Conservation (phyloP, 176 grass and related monocot species). For the Themeda triandra region DNA sequence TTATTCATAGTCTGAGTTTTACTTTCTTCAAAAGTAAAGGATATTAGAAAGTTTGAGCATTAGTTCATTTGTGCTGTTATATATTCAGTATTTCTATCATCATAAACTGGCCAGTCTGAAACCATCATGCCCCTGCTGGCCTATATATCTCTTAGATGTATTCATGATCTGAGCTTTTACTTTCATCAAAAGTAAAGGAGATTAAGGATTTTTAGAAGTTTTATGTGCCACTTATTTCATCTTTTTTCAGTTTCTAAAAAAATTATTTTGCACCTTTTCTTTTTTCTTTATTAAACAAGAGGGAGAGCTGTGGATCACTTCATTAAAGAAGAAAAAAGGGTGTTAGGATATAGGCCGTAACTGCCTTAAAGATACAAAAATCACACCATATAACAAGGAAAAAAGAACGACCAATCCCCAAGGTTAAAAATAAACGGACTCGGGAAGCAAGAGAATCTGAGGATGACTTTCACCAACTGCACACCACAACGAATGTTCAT, state of each 20-base stretch:
- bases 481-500: neutral
- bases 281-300: neutral
- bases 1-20: neutral
- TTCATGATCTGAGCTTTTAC: constrained; percentile 1
- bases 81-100: too few species aligned
- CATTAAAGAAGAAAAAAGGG: neutral
- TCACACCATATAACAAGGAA: neutral
- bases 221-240: neutral
- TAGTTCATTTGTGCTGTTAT: neutral
- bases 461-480: too few species aligned
- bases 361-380: neutral
- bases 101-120: neutral
- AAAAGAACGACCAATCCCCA: neutral
- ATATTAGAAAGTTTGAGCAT: constrained; percentile 3
- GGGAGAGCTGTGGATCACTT: neutral
- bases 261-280: neutral
- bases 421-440: neutral
- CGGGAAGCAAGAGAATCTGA: neutral
- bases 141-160: neutral
- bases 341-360: neutral
- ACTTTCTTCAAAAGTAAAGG: neutral
- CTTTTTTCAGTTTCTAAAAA: neutral
- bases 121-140: neutral
- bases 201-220: neutral
- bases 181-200: neutral